Base-by-base conservation (phyloP, 768 basidiomycete genomes). In the Galerina sulciceps region DNA sequence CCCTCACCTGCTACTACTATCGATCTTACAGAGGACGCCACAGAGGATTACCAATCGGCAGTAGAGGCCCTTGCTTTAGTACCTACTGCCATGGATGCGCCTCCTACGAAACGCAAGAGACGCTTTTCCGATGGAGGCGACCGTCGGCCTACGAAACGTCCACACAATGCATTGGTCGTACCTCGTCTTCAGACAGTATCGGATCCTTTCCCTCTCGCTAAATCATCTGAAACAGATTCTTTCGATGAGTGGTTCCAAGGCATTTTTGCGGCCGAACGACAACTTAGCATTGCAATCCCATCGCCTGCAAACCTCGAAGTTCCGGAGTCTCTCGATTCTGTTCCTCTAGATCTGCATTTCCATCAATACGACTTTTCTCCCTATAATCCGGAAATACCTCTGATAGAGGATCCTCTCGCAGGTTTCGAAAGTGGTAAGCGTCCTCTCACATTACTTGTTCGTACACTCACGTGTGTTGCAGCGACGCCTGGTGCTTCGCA, bases 171-270 rank as follows among this genome's bases (percentile, higher is more conserved):
- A 3, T 35, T 58, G 8, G 20, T 22, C 0, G 57, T 42, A 15
- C 66, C 72, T 1, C 68, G 64, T 20, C 48, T 65, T 2, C 71
- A 72, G 18, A 14, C 65, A 0, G 67, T 71, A 3, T 77, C 75
- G 0, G 69, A 76, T 54, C 67, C 77, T 18, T 62, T 72, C 0
- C 70, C 74, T 35, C 35, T 58, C 10, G 8, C 38, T 2, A 49
- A 40, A 6, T 37, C 53, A n/a, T 20, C n/a, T 20, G 2, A 14
- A 2, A 18, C 37, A 6, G 40, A 47, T 14, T 18, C 40, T 5
- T 50, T 55, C 15, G 75, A 78, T 17, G 66, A 72, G 34, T 79
- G 78, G 79, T 76, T 75, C 41, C 61, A 70, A 18, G 55, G 66
- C 4, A 60, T 58, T 53, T 74, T 76, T 22, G 59, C 34, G 13